Conservation (phyloP, 805 yeast species). For the Spathaspora gorwiae region DNA sequence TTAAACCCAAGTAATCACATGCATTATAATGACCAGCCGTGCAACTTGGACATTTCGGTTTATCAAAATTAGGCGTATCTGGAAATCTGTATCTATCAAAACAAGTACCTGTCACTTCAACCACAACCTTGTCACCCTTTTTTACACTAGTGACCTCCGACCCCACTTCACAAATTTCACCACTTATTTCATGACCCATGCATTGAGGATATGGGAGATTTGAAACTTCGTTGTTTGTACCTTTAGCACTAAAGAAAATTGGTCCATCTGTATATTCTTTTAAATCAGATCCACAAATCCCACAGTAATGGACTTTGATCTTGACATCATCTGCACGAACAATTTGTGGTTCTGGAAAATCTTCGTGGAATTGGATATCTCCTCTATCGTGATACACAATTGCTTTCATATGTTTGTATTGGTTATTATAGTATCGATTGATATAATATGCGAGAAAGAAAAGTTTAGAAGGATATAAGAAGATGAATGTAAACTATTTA, state of each 20-base stretch:
- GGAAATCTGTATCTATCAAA: slow-evolving; percentile 41
- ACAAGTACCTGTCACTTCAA: slow-evolving; percentile 62
- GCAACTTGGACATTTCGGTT: slow-evolving; percentile 44
- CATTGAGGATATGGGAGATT: slow-evolving; percentile 35
- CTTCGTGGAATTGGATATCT: slow-evolving; percentile 11
- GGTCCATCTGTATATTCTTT: slow-evolving; percentile 58
- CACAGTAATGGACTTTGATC: slow-evolving; percentile 56
- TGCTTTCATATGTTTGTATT: slow-evolving; percentile 14
- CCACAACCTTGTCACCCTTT: slow-evolving; percentile 65
- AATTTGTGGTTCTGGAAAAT: slow-evolving; percentile 25
- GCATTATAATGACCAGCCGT: slow-evolving; percentile 47
- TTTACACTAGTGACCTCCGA: slow-evolving; percentile 43
- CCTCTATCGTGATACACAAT: slow-evolving; percentile 19
- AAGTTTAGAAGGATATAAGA: too few relatives aligned
- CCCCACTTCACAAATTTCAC: slow-evolving; percentile 58
- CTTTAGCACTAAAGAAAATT: slow-evolving; percentile 47
- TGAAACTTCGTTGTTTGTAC: slow-evolving; percentile 47
- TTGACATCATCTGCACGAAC: slow-evolving; percentile 42
- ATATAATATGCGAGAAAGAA: too few relatives aligned
- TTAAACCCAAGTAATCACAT: slow-evolving; percentile 46
- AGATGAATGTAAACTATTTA: too few relatives aligned
- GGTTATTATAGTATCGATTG: too few relatives aligned
- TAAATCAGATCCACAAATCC: slow-evolving; percentile 60
- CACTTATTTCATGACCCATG: slow-evolving; percentile 64
- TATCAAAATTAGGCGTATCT: slow-evolving; percentile 21